phyloP scores from a whole-genome alignment of 331 rosid genomes.

The Malus hybrid region DNA sequence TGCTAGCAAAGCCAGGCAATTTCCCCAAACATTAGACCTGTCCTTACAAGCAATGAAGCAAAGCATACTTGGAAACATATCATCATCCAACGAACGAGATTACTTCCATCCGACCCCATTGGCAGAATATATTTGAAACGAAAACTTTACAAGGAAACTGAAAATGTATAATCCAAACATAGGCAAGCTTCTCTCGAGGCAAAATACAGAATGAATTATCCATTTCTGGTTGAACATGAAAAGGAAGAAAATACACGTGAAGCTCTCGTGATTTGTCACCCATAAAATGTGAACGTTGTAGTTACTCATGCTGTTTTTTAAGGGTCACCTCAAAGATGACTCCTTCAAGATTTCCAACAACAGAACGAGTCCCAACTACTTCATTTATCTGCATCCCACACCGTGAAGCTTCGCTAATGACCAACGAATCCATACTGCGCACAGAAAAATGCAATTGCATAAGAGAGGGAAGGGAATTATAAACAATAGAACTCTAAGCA shows the following conservation, averaged over 20 bases:
- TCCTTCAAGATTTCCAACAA: conserved; percentile 66
- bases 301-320: conserved; percentile 14
- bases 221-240: not conserved
- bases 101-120: not conserved
- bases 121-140: not conserved
- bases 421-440: conserved; percentile 68
- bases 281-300: not conserved
- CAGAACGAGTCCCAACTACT: conserved; percentile 50
- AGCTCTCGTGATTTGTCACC: not conserved
- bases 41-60: too few relatives aligned
- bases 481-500: not conserved
- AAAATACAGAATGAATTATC: not conserved
- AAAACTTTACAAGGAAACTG: not conserved
- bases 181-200: not conserved
- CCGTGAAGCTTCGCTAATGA: conserved; percentile 50
- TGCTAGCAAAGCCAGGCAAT: not conserved
- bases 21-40: not conserved
- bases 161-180: not conserved
- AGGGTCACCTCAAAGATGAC: conserved; percentile 65
- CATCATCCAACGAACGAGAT: too few relatives aligned
- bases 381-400: conserved; percentile 61
- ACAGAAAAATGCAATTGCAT: conserved; percentile 5
- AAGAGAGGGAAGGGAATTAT: not conserved
- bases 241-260: not conserved
- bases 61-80: too few relatives aligned